Conservation (phyloP, 148 eudicot genomes). For the Rhododendron williamsianum region DNA sequence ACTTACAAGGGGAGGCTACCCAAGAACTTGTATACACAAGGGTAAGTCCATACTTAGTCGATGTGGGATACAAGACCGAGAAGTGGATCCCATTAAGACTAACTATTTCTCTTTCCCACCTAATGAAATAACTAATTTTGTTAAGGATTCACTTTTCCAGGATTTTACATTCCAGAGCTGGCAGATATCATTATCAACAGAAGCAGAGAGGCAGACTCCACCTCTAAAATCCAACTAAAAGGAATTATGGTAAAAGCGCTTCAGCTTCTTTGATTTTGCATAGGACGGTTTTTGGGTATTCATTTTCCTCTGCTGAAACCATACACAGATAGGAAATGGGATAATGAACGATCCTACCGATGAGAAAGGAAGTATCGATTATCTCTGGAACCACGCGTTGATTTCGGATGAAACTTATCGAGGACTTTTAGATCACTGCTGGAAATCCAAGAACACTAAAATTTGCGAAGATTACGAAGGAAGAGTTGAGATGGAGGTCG, state of each 20-base stretch:
- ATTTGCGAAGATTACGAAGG: constrained; percentile 1
- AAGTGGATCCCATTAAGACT: not conserved
- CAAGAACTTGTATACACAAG: not conserved
- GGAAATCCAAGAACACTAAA: not conserved
- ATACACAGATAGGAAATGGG: constrained; percentile 24
- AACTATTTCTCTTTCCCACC: not conserved
- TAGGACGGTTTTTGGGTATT: not conserved
- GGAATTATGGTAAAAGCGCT: constrained; percentile 20
- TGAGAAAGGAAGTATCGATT: constrained; percentile 17
- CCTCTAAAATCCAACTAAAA: constrained; percentile 16
- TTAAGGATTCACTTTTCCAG: not conserved
- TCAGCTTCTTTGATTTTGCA: not conserved
- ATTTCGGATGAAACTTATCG: constrained; percentile 23
- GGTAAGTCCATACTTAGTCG: not conserved
- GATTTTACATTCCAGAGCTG: constrained; percentile 37
- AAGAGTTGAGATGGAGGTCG: constrained; percentile 10
- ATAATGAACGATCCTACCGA: constrained; percentile 21
- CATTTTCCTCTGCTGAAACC: not conserved
- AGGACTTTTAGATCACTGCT: constrained; percentile 17
- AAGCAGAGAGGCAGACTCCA: constrained; percentile 17
- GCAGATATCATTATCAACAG: constrained; percentile 28
- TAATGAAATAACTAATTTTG: not conserved
- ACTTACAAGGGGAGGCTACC: not conserved
- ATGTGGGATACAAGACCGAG: not conserved
- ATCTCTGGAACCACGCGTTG: constrained; percentile 22